phyloP scores from a whole-genome alignment of 306 rosid genomes.

The Nissolia schottii region DNA sequence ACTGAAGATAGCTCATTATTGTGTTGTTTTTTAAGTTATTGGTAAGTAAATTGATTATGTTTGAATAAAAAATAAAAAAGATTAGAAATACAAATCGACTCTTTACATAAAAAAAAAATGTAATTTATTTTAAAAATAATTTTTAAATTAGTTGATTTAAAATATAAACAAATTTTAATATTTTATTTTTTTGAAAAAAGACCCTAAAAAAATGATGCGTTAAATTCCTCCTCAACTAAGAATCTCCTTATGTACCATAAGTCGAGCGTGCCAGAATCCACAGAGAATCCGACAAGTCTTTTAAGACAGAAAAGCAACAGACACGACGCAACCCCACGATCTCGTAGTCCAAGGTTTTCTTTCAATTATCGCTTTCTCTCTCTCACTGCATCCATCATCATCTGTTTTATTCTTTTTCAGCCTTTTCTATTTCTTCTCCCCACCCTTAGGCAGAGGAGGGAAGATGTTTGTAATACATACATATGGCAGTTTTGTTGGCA shows the following conservation, averaged over 20 bases:
- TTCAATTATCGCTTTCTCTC: not conserved
- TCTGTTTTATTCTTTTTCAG: not conserved
- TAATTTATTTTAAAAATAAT: too few relatives aligned
- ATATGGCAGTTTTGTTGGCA: not conserved
- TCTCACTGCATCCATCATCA: not conserved
- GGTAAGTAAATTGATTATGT: not conserved
- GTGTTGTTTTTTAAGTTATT: not conserved
- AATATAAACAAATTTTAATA: too few relatives aligned
- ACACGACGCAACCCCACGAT: not conserved
- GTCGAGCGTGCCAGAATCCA: conserved; percentile 32
- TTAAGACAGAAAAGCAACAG: not conserved
- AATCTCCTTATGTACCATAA: too few relatives aligned
- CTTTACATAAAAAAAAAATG: too few relatives aligned
- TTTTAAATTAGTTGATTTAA: too few relatives aligned
- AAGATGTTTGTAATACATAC: not conserved
- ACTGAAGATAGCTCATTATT: not conserved
- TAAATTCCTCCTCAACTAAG: too few relatives aligned
- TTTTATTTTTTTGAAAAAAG: too few relatives aligned
- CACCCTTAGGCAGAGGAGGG: not conserved
- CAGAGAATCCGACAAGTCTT: conserved; percentile 25
- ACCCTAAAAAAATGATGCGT: too few relatives aligned
- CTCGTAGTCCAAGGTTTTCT: conserved; percentile 45
- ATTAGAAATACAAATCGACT: too few relatives aligned
- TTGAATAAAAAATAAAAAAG: not conserved
- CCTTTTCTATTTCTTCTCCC: not conserved